Evolutionary conservation across 768 basidiomycete genomes (phyloP), one percentile per base, ranked within the genome.

Genomic region (Suillus discolor): DNA sequence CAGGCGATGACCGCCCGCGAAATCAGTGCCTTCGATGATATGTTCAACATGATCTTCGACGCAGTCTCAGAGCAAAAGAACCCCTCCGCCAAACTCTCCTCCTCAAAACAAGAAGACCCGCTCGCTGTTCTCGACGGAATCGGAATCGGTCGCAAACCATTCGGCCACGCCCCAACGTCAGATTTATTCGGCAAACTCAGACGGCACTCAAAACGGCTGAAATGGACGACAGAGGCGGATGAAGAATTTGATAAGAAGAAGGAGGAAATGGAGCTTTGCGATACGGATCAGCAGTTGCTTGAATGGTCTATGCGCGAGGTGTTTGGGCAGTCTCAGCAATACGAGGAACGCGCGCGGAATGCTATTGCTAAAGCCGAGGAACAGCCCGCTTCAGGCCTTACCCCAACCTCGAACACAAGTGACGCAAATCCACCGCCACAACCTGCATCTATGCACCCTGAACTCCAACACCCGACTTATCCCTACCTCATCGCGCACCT

Each of bases 401-500:
- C 38, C 25, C 23, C 39, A 6, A 5, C 13, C 12, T 42, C 62
- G 0, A 18, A 12, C 11, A 5, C 34, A 4, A 53, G 25, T 34
- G 15, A 23, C 31, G 41, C 64, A 12, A 83, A 31, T 1, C 55
- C 62, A 12, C 41, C 44, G 28, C 8, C 28, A 1, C 12, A 45
- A 31, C 31, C 31, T 0, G 31, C 31, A 2, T 4, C 42, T 2
- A 28, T 62, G 51, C 63, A 62, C 5, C 13, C 53, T 20, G 51
- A 63, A 23, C 78, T 88, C 9, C 89, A 89, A 66, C 85, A 87
- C 11, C 82, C 85, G 0, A 82, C 86, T 23, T 97, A 96, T 72
- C 88, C 93, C 0, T 84, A 88, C 68, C 79, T 95, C 41, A 82
- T 97, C 63, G 88, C 91, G 6, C 82, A 85, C 55, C 86, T 96